Evolutionary conservation across 2,329 filamentous ascomycete genomes (phyloP).

Genomic region (Dendrostoma leiphaemia): DNA sequence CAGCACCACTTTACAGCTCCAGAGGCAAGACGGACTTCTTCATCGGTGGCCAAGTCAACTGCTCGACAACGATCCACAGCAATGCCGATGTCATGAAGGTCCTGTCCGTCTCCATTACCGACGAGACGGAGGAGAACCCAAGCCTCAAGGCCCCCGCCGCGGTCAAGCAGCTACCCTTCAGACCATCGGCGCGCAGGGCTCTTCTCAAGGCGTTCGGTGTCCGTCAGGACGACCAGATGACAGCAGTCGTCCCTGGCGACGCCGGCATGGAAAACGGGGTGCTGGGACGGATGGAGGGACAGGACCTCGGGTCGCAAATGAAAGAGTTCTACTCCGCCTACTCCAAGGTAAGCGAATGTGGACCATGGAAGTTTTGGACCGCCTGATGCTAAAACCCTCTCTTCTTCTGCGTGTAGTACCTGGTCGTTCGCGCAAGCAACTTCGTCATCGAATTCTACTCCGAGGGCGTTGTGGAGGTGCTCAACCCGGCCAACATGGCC

Average conservation of each 20-base stretch:
- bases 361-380: background rate
- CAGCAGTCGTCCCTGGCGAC: conserved; percentile 18
- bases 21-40: conserved; percentile 49
- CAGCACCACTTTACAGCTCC: conserved; percentile 44
- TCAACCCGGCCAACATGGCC: conserved; percentile 25
- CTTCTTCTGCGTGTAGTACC: conserved; percentile 16
- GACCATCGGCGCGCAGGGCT: conserved; percentile 8
- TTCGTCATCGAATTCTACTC: conserved; percentile 27
- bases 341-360: conserved; percentile 21
- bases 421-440: conserved; percentile 24
- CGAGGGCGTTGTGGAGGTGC: conserved; percentile 23
- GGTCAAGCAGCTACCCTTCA: background rate
- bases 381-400: background rate
- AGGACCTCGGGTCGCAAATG: conserved; percentile 25
- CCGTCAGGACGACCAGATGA: background rate
- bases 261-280: conserved; percentile 26
- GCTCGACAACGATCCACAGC: conserved; percentile 51
- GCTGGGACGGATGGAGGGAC: conserved; percentile 26
- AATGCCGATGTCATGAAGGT: conserved; percentile 45
- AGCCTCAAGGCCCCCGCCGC: background rate
- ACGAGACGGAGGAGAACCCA: background rate
- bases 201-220: conserved; percentile 20
- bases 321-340: conserved; percentile 29
- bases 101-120: conserved; percentile 1
- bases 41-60: conserved; percentile 56